These are phyloP conservation scores for Pisolithus thermaeus DNA, from an alignment of 1,284 basidiomycete species.

Conservation along the genomic window DNA sequence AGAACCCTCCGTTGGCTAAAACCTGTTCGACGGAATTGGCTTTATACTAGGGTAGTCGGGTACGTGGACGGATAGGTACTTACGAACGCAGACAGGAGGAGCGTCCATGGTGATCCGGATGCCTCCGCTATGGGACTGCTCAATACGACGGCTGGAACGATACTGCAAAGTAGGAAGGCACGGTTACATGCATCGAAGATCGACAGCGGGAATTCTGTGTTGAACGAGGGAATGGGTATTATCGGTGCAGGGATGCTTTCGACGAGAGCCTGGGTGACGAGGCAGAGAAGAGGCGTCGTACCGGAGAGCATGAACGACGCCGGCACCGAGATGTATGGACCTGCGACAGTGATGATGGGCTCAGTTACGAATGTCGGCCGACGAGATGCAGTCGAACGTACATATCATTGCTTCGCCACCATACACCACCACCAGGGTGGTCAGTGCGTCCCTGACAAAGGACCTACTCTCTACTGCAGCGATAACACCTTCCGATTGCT, in stretches of 20 bases:
- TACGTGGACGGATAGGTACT: slow-evolving; percentile 17
- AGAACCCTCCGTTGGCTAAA: slow-evolving; percentile 68
- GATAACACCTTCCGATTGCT: slow-evolving; percentile 13
- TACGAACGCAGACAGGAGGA: slow-evolving; percentile 63
- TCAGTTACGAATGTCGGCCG: too few relatives aligned
- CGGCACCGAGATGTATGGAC: slow-evolving; percentile 54
- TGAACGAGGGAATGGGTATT: slow-evolving; percentile 46
- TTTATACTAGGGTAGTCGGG: too few relatives aligned
- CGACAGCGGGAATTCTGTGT: slow-evolving; percentile 58
- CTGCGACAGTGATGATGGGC: slow-evolving; percentile 29
- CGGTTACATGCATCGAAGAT: slow-evolving; percentile 65
- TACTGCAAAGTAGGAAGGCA: slow-evolving; percentile 62
- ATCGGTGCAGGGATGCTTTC: slow-evolving; percentile 43
- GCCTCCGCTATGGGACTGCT: slow-evolving; percentile 43
- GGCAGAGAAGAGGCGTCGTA: slow-evolving; percentile 50
- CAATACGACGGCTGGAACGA: slow-evolving; percentile 61
- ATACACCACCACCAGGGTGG: slow-evolving; percentile 62
- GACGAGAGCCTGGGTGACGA: slow-evolving; percentile 50
- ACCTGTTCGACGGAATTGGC: slow-evolving; percentile 33
- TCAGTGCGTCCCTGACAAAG: slow-evolving; percentile 49
- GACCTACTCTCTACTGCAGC: slow-evolving; percentile 42
- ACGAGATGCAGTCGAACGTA: slow-evolving; percentile 20
- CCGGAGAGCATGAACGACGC: slow-evolving; percentile 70
- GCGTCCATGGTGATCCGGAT: slow-evolving; percentile 62
- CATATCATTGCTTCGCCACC: slow-evolving; percentile 66